Conservation (phyloP, 2,329 filamentous ascomycete species). For the Ustilaginoidea virens region DNA sequence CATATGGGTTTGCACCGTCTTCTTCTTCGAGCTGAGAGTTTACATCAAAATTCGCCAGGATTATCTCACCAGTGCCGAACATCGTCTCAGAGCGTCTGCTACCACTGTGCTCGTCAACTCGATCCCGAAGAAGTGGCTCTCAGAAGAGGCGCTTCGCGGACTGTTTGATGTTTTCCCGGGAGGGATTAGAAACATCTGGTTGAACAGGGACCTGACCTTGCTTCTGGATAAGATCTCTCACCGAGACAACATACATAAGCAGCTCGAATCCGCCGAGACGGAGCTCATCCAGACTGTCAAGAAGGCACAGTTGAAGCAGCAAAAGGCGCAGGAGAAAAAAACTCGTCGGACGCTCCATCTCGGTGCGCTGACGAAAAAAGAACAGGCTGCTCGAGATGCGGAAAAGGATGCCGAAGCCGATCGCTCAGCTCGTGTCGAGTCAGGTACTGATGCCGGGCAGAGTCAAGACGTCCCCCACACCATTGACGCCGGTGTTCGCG, state of each 20-base stretch:
- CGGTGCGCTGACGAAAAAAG: conserved; percentile 34
- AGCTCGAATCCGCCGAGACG: conserved; percentile 71
- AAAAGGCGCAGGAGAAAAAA: conserved; percentile 48
- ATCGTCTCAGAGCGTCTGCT: conserved; percentile 81
- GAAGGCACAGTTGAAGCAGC: conserved; percentile 58
- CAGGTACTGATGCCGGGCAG: conserved; percentile 36
- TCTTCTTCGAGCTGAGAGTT: conserved; percentile 71
- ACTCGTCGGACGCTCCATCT: conserved; percentile 35
- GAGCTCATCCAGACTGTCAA: conserved; percentile 68
- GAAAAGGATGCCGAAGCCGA: conserved; percentile 34
- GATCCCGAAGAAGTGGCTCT: conserved; percentile 85
- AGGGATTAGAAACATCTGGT: conserved; percentile 89
- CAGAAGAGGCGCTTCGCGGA: conserved; percentile 60
- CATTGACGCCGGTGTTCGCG: conserved; percentile 28
- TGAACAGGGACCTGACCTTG: conserved; percentile 77
- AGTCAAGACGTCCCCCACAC: conserved; percentile 38
- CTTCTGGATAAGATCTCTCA: conserved; percentile 72
- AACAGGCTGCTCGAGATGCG: conserved; percentile 30
- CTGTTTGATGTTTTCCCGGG: conserved; percentile 95
- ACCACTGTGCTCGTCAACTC: conserved; percentile 88
- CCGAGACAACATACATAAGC: conserved; percentile 53
- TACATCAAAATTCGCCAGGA: conserved; percentile 92
- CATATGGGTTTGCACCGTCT: conserved; percentile 71
- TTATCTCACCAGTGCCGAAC: conserved; percentile 86
- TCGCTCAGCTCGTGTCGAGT: conserved; percentile 30